phyloP scores from a whole-genome alignment of 768 basidiomycete genomes.

The Tulasnella sp. region DNA sequence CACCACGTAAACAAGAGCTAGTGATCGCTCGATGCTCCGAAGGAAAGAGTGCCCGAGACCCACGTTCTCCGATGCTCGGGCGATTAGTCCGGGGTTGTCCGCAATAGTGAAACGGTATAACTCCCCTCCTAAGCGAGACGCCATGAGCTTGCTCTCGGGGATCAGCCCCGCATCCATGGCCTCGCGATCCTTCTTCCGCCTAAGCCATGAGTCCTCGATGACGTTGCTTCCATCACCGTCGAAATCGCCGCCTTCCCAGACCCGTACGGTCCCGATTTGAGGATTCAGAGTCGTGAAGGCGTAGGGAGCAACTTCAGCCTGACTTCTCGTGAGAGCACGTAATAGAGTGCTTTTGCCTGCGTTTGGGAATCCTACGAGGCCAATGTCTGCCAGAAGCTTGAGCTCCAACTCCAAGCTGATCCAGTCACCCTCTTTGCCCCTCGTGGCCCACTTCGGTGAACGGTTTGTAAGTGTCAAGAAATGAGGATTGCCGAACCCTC shows the following conservation, averaged over 20 bases:
- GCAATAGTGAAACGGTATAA: constrained; percentile 90
- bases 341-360: constrained; percentile 92
- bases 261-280: constrained; percentile 85
- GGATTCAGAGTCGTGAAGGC: constrained; percentile 97
- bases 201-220: constrained; percentile 38
- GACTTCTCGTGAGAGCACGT: constrained; percentile 83
- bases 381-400: constrained; percentile 93
- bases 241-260: constrained; percentile 66
- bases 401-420: constrained; percentile 87
- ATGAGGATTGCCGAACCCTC: constrained; percentile 88
- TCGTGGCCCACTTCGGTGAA: constrained; percentile 84
- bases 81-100: constrained; percentile 94
- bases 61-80: constrained; percentile 80
- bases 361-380: constrained; percentile 94
- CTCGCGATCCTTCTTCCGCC: constrained; percentile 32
- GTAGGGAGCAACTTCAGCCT: constrained; percentile 85
- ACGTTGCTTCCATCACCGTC: constrained; percentile 29
- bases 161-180: constrained; percentile 33
- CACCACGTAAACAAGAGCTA: constrained; percentile 88
- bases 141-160: not conserved
- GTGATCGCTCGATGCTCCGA: constrained; percentile 88
- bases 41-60: constrained; percentile 95
- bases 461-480: constrained; percentile 70
- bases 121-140: constrained; percentile 52
- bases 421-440: constrained; percentile 73